Base-by-base conservation (phyloP, 208 protist species). In the Leishmania gerbilli region DNA sequence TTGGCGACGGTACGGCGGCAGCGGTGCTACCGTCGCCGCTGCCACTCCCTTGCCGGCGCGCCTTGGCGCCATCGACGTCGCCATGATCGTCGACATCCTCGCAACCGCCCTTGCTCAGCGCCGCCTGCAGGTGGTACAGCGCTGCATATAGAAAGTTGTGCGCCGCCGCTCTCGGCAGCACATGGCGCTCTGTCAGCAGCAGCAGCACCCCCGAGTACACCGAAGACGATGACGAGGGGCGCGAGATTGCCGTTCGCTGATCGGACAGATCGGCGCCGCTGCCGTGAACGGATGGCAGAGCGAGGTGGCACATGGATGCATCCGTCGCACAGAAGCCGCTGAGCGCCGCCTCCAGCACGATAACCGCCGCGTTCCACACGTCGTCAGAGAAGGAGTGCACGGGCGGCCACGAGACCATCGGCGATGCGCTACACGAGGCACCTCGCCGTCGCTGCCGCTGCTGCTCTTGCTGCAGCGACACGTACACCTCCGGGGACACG, bases 141-240 rank as follows among this genome's bases (percentile, higher is more conserved):
- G 93, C 74, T n/a, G 90, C 90, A 74, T 97, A 97, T 19, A 97
- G 79, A 74, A 95, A 97, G 78, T 92, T 94, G 37, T 95, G 87
- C 8, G 91, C 87, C 13, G 86, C 90, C 1, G 84, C 71, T 11
- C 79, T 45, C 2, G 90, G 55, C 51, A 93, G 69, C 0, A 51
- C 40, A 72, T 92, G 85, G 42, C 58, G 72, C 9, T 42, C 27
- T 27, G 80, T 69, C 31, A 96, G 78, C 4, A 84, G n/a, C 19
- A 69, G 5, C 9, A 89, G 37, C 51, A 94, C 79, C 53, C 91
- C 91, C 3, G 84, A 81, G 80, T 93, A 96, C 3, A 95, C 76
- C 1, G 87, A 90, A 27, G 49, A 47, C 15, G 88, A 90, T 27
- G 42, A 51, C 75, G 37, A 40, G 24, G 62, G 17, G 13, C 3